Evolutionary conservation across 2,329 filamentous ascomycete species (phyloP).

Genomic region (Pseudonectria buxi): DNA sequence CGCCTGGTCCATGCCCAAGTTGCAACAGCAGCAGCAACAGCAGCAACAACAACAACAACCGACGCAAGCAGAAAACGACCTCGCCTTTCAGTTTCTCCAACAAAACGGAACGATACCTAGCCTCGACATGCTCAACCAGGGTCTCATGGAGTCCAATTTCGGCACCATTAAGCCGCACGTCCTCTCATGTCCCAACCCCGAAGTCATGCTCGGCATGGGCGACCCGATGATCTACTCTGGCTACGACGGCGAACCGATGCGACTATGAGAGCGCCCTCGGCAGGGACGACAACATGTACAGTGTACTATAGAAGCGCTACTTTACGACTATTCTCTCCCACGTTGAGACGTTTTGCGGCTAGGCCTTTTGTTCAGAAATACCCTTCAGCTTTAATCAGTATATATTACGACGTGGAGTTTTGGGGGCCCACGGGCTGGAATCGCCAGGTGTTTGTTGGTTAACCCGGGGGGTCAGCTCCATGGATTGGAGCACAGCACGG

Average conservation of each 20-base stretch:
- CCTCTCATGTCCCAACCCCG: constrained; percentile 44
- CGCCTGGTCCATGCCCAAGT: constrained; percentile 25
- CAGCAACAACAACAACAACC: background rate
- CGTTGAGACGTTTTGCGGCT: background rate
- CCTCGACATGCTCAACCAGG: constrained; percentile 42
- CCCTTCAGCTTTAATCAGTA: constrained; percentile 1
- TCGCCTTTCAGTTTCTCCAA: constrained; percentile 36
- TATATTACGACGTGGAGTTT: too few relatives aligned
- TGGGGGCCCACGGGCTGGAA: background rate
- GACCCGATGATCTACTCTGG: constrained; percentile 54
- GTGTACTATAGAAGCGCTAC: constrained; percentile 1
- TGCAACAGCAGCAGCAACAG: constrained; percentile 8
- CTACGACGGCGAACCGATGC: constrained; percentile 40
- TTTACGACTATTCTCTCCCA: background rate
- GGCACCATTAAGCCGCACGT: constrained; percentile 50
- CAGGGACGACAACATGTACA: constrained; percentile 2
- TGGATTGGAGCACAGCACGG: constrained; percentile 7
- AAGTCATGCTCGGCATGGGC: constrained; percentile 50
- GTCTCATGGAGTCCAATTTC: constrained; percentile 45
- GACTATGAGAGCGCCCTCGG: constrained; percentile 26
- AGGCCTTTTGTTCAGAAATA: constrained; percentile 4
- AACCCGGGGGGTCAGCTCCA: too few relatives aligned
- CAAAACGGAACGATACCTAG: constrained; percentile 36
- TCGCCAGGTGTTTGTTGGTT: constrained; percentile 7
- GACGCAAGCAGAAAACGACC: constrained; percentile 7